Evolutionary conservation across 148 eudicot genomes (phyloP), one percentile per base, ranked within the genome.

Genomic region (Polygonum aviculare): DNA sequence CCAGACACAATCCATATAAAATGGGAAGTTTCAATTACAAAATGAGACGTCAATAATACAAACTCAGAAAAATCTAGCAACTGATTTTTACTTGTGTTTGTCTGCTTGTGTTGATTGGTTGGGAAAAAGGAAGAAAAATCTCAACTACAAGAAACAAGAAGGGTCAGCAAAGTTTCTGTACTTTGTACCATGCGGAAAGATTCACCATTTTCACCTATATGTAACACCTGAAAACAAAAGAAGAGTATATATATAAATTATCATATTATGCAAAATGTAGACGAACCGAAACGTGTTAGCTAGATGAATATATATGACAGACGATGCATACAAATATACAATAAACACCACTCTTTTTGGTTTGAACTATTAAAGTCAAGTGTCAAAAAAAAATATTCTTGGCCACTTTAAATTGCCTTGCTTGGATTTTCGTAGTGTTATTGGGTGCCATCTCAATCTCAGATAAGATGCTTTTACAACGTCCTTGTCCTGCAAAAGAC

Each of bases 401-500:
- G 10, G 9, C 10, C 11, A 1, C 47, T 44, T 44, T 41, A 6
- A 44, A 44, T 44, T 44, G 47, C 47, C 6, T 44, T 44, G 47
- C 15, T 48, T 48, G 50, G 15, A 48, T 2, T 52, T n/a, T 52
- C 8, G 3, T 18, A 16, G n/a, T 52, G 50, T 12, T 48, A 48
- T 52, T 52, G 59, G 59, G n/a, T 52, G 59, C 18, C 55, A 44
- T 44, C 47, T 44, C 44, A 40, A 40, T 40, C 44, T 40, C 47
- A 44, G 9, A 54, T 16, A 19, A 55, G 62, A 55, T 55, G 62
- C 62, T 26, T 26, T 0, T 19, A 16, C 21, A 19, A 55, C 31
- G 62, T 55, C 62, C 62, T 55, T 55, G 62, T 55, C 62, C 62
- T 55, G 62, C 35, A 59, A 59, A 59, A 59, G 65, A 59, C 3